Evolutionary conservation across 768 basidiomycete genomes (phyloP), one percentile per base, ranked within the genome.

Genomic region (Butyriboletus loyo): DNA sequence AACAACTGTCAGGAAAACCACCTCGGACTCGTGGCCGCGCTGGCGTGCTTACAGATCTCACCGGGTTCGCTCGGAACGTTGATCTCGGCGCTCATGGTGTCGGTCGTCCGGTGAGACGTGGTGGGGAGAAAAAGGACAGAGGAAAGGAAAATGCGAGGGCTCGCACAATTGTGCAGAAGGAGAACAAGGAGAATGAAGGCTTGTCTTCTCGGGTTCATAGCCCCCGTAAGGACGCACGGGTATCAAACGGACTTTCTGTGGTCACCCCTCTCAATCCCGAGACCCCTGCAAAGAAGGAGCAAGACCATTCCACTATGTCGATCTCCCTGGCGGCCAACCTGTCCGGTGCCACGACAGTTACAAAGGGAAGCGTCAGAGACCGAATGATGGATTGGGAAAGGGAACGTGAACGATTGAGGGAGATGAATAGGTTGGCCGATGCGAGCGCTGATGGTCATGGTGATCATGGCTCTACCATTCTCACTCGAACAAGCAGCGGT

Each of bases 331-430:
- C 40, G 8, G 49, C 55, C 31, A 62, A 67, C 30, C 41, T 71
- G 10, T 54, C 61, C 3, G 25, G 54, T 21, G 43, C 45, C 7
- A 56, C 62, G 9, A 56, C 52, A 10, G 52, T 64, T 8, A 46
- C 62, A 25, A 70, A 39, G 43, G 69, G 66, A 24, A 71, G 72
- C 17, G 76, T 77, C 17, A 78, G 77, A 52, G 80, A 87, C 52
- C 75, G 88, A 11, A 84, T 89, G 58, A 75, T 75, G 57, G 87
- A 89, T 59, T 90, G 88, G 87, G 87, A 90, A 64, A 73, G 82
- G 37, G 87, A 89, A 66, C 77, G 80, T 32, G 77, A 84, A 67
- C 73, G 86, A 53, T 67, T 89, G 63, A 76, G 87, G 59, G 86
- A 88, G 74, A 84, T 87, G 76, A 78, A 77, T 54, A 73, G 75